Evolutionary conservation across 139 green algal genomes (phyloP).

Genomic region (Helicosporidium sp.): DNA sequence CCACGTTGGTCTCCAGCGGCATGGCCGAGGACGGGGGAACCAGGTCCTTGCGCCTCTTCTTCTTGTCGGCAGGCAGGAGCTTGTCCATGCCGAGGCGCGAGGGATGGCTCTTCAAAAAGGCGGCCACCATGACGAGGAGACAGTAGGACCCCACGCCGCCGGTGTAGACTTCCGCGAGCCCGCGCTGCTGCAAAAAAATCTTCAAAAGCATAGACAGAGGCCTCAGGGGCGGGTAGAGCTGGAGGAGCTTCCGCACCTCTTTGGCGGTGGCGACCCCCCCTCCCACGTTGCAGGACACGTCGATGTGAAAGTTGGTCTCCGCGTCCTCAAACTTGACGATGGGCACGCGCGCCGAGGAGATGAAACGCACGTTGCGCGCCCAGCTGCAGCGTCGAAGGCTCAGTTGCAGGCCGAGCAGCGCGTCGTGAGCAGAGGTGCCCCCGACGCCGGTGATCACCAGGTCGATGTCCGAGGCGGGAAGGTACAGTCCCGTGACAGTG

Average conservation of each 20-base stretch:
- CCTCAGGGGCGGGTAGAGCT: slow-evolving; percentile 48
- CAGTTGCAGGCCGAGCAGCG: no score
- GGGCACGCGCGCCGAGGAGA: slow-evolving; percentile 73
- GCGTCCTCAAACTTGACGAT: slow-evolving; percentile 89
- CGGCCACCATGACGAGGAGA: slow-evolving; percentile 74
- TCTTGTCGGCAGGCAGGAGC: neutral
- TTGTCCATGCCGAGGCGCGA: slow-evolving; percentile 10
- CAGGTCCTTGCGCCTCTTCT: neutral
- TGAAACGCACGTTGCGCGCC: no score
- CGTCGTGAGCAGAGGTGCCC: no score
- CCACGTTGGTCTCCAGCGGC: slow-evolving; percentile 50
- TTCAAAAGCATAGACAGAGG: slow-evolving; percentile 71
- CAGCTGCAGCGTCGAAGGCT: no score
- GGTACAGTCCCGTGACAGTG: slow-evolving; percentile 70
- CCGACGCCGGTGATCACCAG: no score
- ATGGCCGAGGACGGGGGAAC: neutral
- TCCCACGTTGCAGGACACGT: neutral
- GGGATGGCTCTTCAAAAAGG: slow-evolving; percentile 62
- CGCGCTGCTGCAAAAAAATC: slow-evolving; percentile 77
- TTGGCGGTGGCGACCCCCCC: no score
- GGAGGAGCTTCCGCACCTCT: slow-evolving; percentile 40
- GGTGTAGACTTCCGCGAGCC: slow-evolving; percentile 87
- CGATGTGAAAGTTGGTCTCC: slow-evolving; percentile 3
- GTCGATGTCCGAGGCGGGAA: slow-evolving; percentile 88
- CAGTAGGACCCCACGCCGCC: slow-evolving; percentile 84